phyloP scores from a whole-genome alignment of 2,329 filamentous ascomycete genomes.

The Neonectria faginata region DNA sequence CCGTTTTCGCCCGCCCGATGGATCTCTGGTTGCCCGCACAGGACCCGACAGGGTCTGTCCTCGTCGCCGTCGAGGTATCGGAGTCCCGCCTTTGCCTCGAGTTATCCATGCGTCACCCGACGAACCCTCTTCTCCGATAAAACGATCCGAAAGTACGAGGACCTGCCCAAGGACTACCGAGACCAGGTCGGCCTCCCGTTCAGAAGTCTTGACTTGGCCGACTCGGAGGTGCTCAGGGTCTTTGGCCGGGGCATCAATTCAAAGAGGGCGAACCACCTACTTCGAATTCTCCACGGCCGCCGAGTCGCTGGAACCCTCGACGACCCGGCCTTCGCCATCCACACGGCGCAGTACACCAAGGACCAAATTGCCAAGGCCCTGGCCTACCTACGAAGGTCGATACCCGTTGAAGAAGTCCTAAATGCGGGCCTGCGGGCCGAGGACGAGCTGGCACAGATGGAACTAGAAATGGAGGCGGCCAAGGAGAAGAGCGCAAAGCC shows the following conservation, averaged over 20 bases:
- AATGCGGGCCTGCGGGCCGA: conserved; percentile 72
- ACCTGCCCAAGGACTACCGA: conserved; percentile 68
- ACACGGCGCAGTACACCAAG: conserved; percentile 59
- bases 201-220: conserved; percentile 60
- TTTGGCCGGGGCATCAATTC: conserved; percentile 63
- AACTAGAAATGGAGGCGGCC: conserved; percentile 51
- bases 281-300: conserved; percentile 71
- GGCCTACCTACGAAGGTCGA: conserved; percentile 64
- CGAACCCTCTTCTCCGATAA: conserved; percentile 52
- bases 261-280: conserved; percentile 62
- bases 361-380: conserved; percentile 61
- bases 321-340: conserved; percentile 63
- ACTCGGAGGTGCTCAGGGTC: conserved; percentile 59
- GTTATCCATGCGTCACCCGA: conserved; percentile 38
- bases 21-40: conserved; percentile 35
- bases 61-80: conserved; percentile 27
- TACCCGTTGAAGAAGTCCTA: conserved; percentile 69
- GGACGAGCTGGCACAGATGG: conserved; percentile 68
- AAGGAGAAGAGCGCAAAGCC: conserved; percentile 38
- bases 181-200: conserved; percentile 68
- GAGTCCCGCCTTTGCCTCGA: conserved; percentile 28
- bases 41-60: conserved; percentile 19
- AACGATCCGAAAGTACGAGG: conserved; percentile 65
- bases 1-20: conserved; percentile 41
- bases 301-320: conserved; percentile 73